phyloP scores from a whole-genome alignment of 2,329 filamentous ascomycete species.

The Exophiala oligosperma region DNA sequence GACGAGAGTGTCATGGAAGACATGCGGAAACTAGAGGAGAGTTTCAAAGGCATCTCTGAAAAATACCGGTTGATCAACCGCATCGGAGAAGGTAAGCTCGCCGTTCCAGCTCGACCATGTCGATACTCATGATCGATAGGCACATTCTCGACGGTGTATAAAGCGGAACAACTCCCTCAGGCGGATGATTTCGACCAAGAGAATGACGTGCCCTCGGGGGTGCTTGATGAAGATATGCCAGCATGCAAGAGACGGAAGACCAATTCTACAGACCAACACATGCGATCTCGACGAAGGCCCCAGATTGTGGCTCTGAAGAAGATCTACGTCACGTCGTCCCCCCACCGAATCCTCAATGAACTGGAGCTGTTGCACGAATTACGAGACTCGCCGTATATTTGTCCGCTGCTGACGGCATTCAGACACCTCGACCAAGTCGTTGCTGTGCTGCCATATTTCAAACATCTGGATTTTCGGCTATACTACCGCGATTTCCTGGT shows the following conservation, averaged over 20 bases:
- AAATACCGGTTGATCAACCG: slow-evolving; percentile 90
- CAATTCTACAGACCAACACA: slow-evolving; percentile 31
- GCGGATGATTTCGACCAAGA: slow-evolving; percentile 82
- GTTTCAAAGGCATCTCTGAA: slow-evolving; percentile 79
- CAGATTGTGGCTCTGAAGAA: slow-evolving; percentile 98
- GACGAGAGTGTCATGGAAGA: slow-evolving; percentile 69
- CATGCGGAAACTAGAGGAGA: slow-evolving; percentile 79
- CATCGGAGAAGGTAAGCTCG: slow-evolving; percentile 80
- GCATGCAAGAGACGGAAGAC: slow-evolving; percentile 57
- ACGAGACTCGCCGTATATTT: slow-evolving; percentile 78
- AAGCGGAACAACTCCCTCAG: slow-evolving; percentile 80
- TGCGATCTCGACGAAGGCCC: slow-evolving; percentile 47
- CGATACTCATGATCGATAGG: slow-evolving; percentile 53
- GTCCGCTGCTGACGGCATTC: slow-evolving; percentile 96
- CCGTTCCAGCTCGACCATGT: slow-evolving; percentile 10
- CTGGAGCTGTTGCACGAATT: slow-evolving; percentile 90
- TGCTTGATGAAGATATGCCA: slow-evolving; percentile 69
- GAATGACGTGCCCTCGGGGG: slow-evolving; percentile 73
- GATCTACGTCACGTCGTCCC: slow-evolving; percentile 97
- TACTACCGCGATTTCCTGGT: slow-evolving; percentile 92
- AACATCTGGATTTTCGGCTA: slow-evolving; percentile 84
- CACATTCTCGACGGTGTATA: slow-evolving; percentile 98
- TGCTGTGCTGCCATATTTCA: slow-evolving; percentile 91
- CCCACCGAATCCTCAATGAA: slow-evolving; percentile 90
- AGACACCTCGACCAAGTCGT: slow-evolving; percentile 91